phyloP scores from a whole-genome alignment of 805 yeast species.

The Danielozyma ontarioensis region DNA sequence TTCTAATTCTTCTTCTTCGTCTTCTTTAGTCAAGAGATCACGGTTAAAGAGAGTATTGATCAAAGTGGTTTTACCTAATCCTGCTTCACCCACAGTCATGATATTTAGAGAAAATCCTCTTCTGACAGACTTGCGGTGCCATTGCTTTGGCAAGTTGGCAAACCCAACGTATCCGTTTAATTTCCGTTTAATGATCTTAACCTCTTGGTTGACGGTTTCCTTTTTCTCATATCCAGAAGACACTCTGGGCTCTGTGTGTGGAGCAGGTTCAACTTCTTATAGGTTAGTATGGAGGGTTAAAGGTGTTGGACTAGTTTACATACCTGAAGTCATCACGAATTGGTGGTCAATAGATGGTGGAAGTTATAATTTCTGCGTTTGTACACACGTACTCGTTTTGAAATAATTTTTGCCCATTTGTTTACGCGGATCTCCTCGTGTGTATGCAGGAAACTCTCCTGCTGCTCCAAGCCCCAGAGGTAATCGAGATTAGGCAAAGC shows the following conservation, averaged over 20 bases:
- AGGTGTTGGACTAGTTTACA: neutral
- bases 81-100: constrained; percentile 87
- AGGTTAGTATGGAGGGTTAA: neutral
- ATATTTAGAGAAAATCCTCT: constrained; percentile 75
- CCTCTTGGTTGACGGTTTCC: constrained; percentile 25
- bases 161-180: constrained; percentile 93
- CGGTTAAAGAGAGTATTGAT: constrained; percentile 77
- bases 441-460: neutral
- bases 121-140: constrained; percentile 88
- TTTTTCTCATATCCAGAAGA: constrained; percentile 1
- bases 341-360: no score
- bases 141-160: constrained; percentile 95
- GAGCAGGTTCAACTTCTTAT: neutral
- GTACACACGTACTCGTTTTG: neutral
- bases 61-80: constrained; percentile 89
- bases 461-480: no score
- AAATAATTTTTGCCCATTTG: neutral
- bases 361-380: neutral
- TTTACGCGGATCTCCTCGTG: neutral
- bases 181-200: constrained; percentile 72
- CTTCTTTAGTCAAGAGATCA: constrained; percentile 31
- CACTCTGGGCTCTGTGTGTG: neutral
- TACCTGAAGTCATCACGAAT: neutral
- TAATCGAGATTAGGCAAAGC: no score
- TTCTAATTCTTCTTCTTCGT: constrained; percentile 12